Evolutionary conservation across 129 eudicot species (phyloP).

Genomic region (Centella asiatica): DNA sequence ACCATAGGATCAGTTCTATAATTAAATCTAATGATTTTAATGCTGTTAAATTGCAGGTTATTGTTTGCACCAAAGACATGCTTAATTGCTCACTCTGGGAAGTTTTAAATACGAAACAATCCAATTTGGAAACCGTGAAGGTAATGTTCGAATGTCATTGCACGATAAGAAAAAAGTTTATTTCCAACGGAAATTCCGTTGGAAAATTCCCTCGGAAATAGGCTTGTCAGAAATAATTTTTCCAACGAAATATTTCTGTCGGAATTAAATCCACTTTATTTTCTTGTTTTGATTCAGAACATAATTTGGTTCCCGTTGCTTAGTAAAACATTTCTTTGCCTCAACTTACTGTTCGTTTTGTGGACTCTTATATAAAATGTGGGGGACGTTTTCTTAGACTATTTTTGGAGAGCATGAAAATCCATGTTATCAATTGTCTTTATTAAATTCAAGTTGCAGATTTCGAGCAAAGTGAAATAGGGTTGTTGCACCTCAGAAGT

Average conservation of each 20-base stretch:
- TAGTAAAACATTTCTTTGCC: not conserved
- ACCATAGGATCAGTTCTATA: too few relatives aligned
- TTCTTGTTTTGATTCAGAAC: not conserved
- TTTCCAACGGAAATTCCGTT: too few relatives aligned
- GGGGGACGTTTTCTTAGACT: not conserved
- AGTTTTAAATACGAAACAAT: constrained; percentile 75
- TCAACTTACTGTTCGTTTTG: not conserved
- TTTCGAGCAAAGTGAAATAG: not conserved
- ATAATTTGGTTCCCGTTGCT: too few relatives aligned
- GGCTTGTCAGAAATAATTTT: too few relatives aligned
- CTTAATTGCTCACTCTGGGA: constrained; percentile 75
- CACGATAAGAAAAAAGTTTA: too few relatives aligned
- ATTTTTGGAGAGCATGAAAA: not conserved
- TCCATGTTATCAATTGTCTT: not conserved
- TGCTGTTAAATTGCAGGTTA: constrained; percentile 36
- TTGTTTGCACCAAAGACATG: constrained; percentile 85
- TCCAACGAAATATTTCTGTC: too few relatives aligned
- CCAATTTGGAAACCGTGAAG: constrained; percentile 57
- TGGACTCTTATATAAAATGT: not conserved
- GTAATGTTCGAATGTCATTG: too few relatives aligned
- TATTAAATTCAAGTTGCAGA: not conserved
- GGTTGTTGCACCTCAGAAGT: not conserved
- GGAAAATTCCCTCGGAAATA: too few relatives aligned
- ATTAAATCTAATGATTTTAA: not conserved
- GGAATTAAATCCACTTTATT: too few relatives aligned